A percentile compares a stretch with the other conserved stretches of the same genome.
Conservation (phyloP, 768 basidiomycete species). For the Termitomyces sp. region DNA sequence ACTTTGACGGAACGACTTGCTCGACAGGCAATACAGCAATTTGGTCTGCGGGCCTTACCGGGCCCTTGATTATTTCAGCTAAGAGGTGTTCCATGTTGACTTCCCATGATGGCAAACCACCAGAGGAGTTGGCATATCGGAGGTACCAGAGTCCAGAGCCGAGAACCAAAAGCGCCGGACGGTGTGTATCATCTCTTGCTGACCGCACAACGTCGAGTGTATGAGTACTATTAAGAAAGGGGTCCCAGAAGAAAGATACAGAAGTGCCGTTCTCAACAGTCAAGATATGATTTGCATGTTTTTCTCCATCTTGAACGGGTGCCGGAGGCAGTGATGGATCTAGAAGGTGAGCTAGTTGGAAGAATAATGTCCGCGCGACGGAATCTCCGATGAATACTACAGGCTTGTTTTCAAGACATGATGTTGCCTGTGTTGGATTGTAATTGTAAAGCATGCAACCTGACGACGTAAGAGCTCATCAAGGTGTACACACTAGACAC, state of each 20-base stretch:
- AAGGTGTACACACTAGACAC: conserved; percentile 1
- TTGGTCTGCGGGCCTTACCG: conserved; percentile 53
- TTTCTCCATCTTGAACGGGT: conserved; percentile 51
- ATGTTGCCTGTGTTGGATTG: conserved; percentile 42
- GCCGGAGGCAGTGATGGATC: conserved; percentile 51
- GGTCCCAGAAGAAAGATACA: conserved; percentile 78
- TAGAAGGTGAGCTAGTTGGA: conserved; percentile 58
- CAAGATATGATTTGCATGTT: conserved; percentile 63
- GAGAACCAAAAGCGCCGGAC: conserved; percentile 67
- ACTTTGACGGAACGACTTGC: conserved; percentile 58
- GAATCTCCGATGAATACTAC: conserved; percentile 86
- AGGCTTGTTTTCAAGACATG: conserved; percentile 53
- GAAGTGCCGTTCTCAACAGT: conserved; percentile 38
- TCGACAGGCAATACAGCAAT: conserved; percentile 78
- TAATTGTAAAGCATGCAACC: conserved; percentile 81
- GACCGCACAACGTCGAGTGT: conserved; percentile 38
- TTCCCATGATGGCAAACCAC: conserved; percentile 78
- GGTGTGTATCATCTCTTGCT: conserved; percentile 7
- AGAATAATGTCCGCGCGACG: conserved; percentile 74
- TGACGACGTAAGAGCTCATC: conserved; percentile 22
- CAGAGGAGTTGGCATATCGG: conserved; percentile 63
- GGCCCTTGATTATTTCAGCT: conserved; percentile 33
- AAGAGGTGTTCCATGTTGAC: conserved; percentile 66
- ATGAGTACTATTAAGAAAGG: conserved; percentile 71
- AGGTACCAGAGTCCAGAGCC: conserved; percentile 91